Conservation (phyloP, 768 basidiomycete species). For the Macrolepiota albuminosa region DNA sequence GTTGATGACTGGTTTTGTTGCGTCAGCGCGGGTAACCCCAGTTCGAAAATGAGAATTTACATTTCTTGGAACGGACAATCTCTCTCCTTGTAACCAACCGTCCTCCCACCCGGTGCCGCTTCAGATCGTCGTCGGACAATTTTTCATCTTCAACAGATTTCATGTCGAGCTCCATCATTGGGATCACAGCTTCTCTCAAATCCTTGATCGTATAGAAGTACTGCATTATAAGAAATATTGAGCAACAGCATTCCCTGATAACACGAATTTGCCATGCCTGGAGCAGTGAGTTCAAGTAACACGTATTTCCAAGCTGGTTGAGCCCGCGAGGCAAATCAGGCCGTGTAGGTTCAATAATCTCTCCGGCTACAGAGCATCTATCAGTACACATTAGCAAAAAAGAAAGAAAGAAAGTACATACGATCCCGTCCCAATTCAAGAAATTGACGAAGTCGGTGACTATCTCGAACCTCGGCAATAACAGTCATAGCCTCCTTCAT, state of each 20-base stretch:
- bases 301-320: slow-evolving; percentile 86
- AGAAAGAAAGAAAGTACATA: slow-evolving; percentile 36
- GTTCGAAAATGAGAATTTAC: slow-evolving; percentile 38
- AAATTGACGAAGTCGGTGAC: slow-evolving; percentile 63
- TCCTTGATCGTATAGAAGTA: slow-evolving; percentile 97
- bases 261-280: slow-evolving; percentile 38
- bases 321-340: slow-evolving; percentile 79
- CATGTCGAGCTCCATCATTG: slow-evolving; percentile 48
- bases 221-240: slow-evolving; percentile 30
- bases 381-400: background rate
- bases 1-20: slow-evolving; percentile 55
- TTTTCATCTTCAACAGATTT: slow-evolving; percentile 66
- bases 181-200: slow-evolving; percentile 69
- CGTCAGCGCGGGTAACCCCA: slow-evolving; percentile 9
- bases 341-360: slow-evolving; percentile 44
- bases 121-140: slow-evolving; percentile 74
- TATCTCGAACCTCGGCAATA: slow-evolving; percentile 73
- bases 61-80: slow-evolving; percentile 79
- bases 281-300: slow-evolving; percentile 77
- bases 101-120: slow-evolving; percentile 84
- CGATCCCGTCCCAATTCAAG: slow-evolving; percentile 67
- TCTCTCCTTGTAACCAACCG: slow-evolving; percentile 77
- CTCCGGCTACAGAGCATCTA: slow-evolving; percentile 52
- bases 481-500: slow-evolving; percentile 70
- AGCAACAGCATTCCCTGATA: background rate